Evolutionary conservation across 1,284 basidiomycete species (phyloP), one percentile per base, ranked within the genome.

Genomic region (Ustilago sp.): DNA sequence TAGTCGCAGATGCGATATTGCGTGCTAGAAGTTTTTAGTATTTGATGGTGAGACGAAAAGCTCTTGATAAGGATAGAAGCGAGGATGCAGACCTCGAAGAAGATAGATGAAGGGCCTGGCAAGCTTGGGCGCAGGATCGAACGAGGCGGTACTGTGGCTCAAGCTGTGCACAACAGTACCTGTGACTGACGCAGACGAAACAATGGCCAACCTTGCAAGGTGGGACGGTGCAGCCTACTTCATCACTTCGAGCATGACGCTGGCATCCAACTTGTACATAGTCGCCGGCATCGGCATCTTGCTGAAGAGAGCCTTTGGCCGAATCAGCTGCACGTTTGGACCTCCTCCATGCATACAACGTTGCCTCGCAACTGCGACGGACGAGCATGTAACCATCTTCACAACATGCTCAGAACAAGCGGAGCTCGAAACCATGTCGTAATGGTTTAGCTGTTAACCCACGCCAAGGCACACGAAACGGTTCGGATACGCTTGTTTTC

Each of bases 371-470:
- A 32, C n/a, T 50, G 48, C 31, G 48, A 50, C 31, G 31, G 28
- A 32, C 28, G 28, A 50, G 28, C 48, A 50, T 50, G 48, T 32
- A 28, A 17, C 38, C 11, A 8, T 45, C 6, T 19, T 7, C n/a
- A 45, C 43, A 45, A 45, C n/a, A 45, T 45, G 48, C 48, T 31
- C 28, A 32, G 31, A 19, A 50, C 11, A 4, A 50, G 48, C 48
- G 48, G 48, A 50, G 48, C 28, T 50, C 31, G 48, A 50, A 50
- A 50, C 31, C 48, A 50, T 50, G 48, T 17, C 17, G 48, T 50
- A 32, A 50, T 32, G 48, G 28, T 50, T 12, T 9, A 32, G 19
- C 12, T 19, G 39, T 43, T 43, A 17, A 43, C 39, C n/a, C 15
- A 15, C 39, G 39, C 39, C 39, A 43, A 48, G 28, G 47, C 48